Conservation (phyloP, 306 rosid genomes). For the Arachis stenosperma region DNA sequence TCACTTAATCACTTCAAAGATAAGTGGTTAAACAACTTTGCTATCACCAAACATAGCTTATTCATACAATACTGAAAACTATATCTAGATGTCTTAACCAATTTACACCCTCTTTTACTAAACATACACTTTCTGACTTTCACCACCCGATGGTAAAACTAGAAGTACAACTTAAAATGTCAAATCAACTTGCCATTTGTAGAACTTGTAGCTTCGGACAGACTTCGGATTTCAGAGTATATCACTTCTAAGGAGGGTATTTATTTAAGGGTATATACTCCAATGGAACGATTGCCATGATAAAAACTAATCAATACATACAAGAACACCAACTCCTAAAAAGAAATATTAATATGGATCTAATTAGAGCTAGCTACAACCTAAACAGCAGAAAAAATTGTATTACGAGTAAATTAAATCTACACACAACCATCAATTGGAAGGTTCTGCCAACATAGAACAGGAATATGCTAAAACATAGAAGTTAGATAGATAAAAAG, state of each 20-base stretch:
- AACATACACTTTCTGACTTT: not conserved
- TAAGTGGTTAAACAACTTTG: not conserved
- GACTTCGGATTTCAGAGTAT: not conserved
- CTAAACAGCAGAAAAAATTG: not conserved
- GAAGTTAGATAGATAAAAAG: too few relatives aligned
- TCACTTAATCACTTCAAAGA: not conserved
- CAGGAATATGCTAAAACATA: not conserved
- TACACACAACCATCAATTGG: not conserved
- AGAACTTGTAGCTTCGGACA: not conserved
- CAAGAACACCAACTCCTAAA: not conserved
- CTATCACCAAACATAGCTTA: not conserved
- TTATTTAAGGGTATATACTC: not conserved
- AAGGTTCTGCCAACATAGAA: not conserved
- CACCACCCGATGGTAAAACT: not conserved
- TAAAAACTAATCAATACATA: not conserved
- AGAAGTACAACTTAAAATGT: not conserved
- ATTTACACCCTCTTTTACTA: not conserved
- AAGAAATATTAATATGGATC: too few relatives aligned
- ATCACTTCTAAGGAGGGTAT: not conserved
- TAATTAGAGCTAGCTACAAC: not conserved
- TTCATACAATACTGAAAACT: not conserved
- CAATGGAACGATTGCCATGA: not conserved
- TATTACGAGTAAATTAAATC: not conserved
- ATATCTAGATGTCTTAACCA: conserved; percentile 2
- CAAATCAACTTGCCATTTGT: not conserved